phyloP scores from a whole-genome alignment of 352 stramenopile genomes.

The Peronospora tabacina region DNA sequence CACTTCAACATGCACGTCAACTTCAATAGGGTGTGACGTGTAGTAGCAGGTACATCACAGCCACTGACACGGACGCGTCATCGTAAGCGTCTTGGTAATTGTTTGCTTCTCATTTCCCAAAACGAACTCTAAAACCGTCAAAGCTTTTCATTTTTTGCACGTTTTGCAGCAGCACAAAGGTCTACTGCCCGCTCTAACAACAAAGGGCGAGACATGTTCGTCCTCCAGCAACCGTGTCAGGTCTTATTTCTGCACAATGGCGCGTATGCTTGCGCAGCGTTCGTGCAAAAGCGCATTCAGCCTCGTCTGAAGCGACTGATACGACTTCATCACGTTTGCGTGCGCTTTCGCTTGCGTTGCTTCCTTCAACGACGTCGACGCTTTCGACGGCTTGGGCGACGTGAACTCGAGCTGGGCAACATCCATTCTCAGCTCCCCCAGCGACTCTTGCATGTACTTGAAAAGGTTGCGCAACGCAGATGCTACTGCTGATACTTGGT shows the following conservation, averaged over 20 bases:
- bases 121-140: too few species aligned
- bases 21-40: too few species aligned
- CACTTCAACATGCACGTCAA: too few species aligned
- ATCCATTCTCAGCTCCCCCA: slow-evolving; percentile 33
- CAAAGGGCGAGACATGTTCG: too few species aligned
- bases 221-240: background rate
- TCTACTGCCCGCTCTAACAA: background rate
- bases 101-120: too few species aligned
- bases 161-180: too few species aligned
- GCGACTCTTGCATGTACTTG: slow-evolving; percentile 52
- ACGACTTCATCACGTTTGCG: slow-evolving; percentile 36
- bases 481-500: slow-evolving; percentile 22
- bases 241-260: slow-evolving; percentile 39
- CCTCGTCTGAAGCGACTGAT: slow-evolving; percentile 28
- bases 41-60: too few species aligned
- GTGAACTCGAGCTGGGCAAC: slow-evolving; percentile 30
- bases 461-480: slow-evolving; percentile 42
- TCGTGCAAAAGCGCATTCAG: slow-evolving; percentile 33
- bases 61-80: too few species aligned
- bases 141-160: background rate
- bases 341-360: slow-evolving; percentile 25
- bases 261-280: slow-evolving; percentile 27
- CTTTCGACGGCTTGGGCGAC: background rate
- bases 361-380: slow-evolving; percentile 2
- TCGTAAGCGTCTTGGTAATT: too few species aligned